A percentile compares a stretch with the other conserved stretches of the same genome.
phyloP scores from a whole-genome alignment of 2,329 filamentous ascomycete species.

The Xylogone sp. region DNA sequence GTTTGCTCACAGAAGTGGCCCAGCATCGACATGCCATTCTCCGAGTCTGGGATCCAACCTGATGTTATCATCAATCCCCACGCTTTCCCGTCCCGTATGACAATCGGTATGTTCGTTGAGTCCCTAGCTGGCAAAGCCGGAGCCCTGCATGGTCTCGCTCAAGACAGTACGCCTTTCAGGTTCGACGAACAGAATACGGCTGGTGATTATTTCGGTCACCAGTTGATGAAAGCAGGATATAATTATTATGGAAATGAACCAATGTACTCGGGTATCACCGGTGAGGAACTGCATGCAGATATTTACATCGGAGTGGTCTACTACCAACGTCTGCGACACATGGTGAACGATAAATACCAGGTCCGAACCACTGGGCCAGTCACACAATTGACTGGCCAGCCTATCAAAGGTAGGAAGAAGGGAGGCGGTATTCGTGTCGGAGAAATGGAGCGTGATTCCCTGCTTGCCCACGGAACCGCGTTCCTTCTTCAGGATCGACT shows the following conservation, averaged over 20 bases:
- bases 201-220: slow-evolving; percentile 91
- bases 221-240: slow-evolving; percentile 91
- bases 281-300: slow-evolving; percentile 87
- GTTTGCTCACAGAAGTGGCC: slow-evolving; percentile 97
- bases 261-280: slow-evolving; percentile 97
- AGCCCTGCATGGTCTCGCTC: slow-evolving; percentile 89
- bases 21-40: slow-evolving; percentile 89
- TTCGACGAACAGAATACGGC: slow-evolving; percentile 92
- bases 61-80: slow-evolving; percentile 99
- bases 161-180: slow-evolving; percentile 92
- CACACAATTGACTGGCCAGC: slow-evolving; percentile 86
- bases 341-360: slow-evolving; percentile 99
- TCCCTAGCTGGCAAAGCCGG: slow-evolving; percentile 94
- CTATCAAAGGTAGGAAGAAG: slow-evolving; percentile 93
- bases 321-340: slow-evolving; percentile 96
- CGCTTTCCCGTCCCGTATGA: slow-evolving; percentile 99
- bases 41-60: slow-evolving; percentile 92
- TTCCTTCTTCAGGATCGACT: slow-evolving; percentile 93
- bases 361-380: slow-evolving; percentile 94
- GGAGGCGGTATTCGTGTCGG: slow-evolving; percentile 98
- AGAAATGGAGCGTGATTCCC: slow-evolving; percentile 96
- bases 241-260: slow-evolving; percentile 99
- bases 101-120: slow-evolving; percentile 98
- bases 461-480: slow-evolving; percentile 91
- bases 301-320: slow-evolving; percentile 97